Base-by-base conservation (phyloP, 345 rosid genomes). In the Citrus medica region DNA sequence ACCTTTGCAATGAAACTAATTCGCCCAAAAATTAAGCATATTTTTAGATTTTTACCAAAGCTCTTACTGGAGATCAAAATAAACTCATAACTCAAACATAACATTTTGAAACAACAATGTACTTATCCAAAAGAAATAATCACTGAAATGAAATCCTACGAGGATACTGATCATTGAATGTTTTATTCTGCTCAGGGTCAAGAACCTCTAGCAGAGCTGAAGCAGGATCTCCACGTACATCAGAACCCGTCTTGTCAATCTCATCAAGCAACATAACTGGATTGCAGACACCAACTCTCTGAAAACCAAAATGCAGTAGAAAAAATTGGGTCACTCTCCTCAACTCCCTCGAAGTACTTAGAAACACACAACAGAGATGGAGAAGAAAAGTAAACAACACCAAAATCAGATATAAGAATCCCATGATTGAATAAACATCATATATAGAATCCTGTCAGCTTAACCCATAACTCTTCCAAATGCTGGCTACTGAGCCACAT, bases 91-190 rank as follows among this genome's bases (percentile, higher is more conserved):
- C 5, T 28, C n/a, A 27, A 53, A 62, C 33, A 53, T 32, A 48
- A 9, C 17, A 56, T 46, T 17, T 16, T 33, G 22, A 55, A 76
- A 24, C 56, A 71, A 30, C 59, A 63, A 19, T 27, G 42, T 46
- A 62, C 30, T 46, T 60, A 40, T 10, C 35, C 30, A 60, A 66
- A 78, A 68, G n/a, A 4, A 76, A 62, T 17, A 60, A 32, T 68
- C 51, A 19, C 21, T 21, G 48, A 67, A 69, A 80, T 19, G 66
- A 46, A 56, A 81, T 69, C 59, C 73, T 25, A 67, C 37, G 58
- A 89, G 99, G 98, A 96, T 96, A 96, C 97, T 96, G 99, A 78
- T 96, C 99, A 75, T 88, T 94, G 83, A 96, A 96, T 74, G 95
- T 69, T 83, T 86, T 89, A 81, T 96, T 96, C 88, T 96, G 99